A percentile compares a stretch with the other conserved stretches of the same genome.
Conservation (phyloP, 2,329 filamentous ascomycete species). For the Tetracladium maxilliforme region DNA sequence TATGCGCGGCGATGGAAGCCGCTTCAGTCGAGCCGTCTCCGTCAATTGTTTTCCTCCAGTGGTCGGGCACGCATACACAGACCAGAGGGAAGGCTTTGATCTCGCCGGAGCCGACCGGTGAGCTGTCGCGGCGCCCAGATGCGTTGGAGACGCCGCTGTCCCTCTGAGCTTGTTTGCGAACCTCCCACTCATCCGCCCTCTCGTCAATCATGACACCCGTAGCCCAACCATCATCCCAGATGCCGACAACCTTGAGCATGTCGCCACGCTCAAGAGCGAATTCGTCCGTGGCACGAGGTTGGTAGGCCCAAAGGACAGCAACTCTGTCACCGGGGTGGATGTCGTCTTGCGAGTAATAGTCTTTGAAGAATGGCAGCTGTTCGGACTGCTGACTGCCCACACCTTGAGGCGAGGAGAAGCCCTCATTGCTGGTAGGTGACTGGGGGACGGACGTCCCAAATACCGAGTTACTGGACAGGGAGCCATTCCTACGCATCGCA, state of each 20-base stretch:
- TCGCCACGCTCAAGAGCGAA: conserved; percentile 88
- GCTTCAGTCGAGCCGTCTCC: conserved; percentile 62
- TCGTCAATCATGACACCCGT: conserved; percentile 78
- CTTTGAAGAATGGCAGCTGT: conserved; percentile 91
- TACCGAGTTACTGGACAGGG: conserved; percentile 71
- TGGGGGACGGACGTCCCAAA: conserved; percentile 54
- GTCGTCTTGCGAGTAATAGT: conserved; percentile 96
- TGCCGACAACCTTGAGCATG: conserved; percentile 95
- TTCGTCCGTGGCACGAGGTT: conserved; percentile 84
- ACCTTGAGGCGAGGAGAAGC: conserved; percentile 73
- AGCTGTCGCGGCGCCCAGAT: conserved; percentile 44
- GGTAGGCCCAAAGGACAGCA: conserved; percentile 89
- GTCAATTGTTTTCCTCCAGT: conserved; percentile 95
- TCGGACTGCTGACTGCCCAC: conserved; percentile 84
- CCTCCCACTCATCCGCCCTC: conserved; percentile 79
- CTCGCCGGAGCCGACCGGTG: conserved; percentile 55
- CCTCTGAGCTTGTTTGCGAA: conserved; percentile 59
- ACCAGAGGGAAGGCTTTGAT: conserved; percentile 97
- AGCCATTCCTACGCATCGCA: conserved; percentile 62
- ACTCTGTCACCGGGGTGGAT: conserved; percentile 87
- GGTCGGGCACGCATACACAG: conserved; percentile 86
- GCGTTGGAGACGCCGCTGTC: conserved; percentile 89
- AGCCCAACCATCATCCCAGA: conserved; percentile 99
- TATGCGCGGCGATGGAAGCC: conserved; percentile 31
- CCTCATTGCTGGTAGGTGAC: conserved; percentile 57